phyloP scores from a whole-genome alignment of 805 yeast genomes.

The Priceomyces melissophilus region DNA sequence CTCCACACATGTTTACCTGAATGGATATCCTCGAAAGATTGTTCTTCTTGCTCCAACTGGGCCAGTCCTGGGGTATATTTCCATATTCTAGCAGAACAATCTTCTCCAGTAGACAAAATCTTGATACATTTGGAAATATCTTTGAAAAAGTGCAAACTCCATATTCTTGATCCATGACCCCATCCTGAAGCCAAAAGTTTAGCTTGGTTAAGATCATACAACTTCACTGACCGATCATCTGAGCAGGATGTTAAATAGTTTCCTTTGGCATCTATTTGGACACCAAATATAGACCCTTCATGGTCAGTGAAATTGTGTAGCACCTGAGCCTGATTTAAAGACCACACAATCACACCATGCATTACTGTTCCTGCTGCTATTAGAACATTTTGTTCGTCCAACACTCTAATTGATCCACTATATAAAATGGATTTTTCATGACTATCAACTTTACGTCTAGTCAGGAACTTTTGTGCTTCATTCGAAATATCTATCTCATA shows the following conservation, averaged over 20 bases:
- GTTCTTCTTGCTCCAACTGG: slow-evolving; percentile 36
- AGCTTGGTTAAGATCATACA: slow-evolving; percentile 66
- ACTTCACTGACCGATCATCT: slow-evolving; percentile 83
- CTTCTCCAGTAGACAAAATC: slow-evolving; percentile 77
- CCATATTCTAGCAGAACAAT: slow-evolving; percentile 84
- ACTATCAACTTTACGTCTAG: slow-evolving; percentile 39
- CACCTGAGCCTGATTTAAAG: slow-evolving; percentile 39
- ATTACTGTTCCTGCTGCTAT: slow-evolving; percentile 92
- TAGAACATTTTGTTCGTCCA: slow-evolving; percentile 39
- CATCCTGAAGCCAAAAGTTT: slow-evolving; percentile 72
- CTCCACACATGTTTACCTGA: slow-evolving; percentile 89
- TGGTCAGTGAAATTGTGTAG: slow-evolving; percentile 65
- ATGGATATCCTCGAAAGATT: slow-evolving; percentile 60
- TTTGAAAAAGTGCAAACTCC: slow-evolving; percentile 65
- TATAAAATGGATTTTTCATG: slow-evolving; percentile 80
- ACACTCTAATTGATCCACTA: slow-evolving; percentile 69
- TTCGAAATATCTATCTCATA: slow-evolving; percentile 32
- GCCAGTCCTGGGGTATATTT: slow-evolving; percentile 28
- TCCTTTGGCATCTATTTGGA: slow-evolving; percentile 56
- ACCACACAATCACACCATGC: slow-evolving; percentile 85
- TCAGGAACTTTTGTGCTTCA: slow-evolving; percentile 13
- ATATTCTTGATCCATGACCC: slow-evolving; percentile 96
- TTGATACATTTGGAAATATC: slow-evolving; percentile 16
- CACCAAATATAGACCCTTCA: slow-evolving; percentile 89
- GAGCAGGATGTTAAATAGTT: slow-evolving; percentile 73